Base-by-base conservation (phyloP, 331 rosid genomes). In the Prunus yedoensis region DNA sequence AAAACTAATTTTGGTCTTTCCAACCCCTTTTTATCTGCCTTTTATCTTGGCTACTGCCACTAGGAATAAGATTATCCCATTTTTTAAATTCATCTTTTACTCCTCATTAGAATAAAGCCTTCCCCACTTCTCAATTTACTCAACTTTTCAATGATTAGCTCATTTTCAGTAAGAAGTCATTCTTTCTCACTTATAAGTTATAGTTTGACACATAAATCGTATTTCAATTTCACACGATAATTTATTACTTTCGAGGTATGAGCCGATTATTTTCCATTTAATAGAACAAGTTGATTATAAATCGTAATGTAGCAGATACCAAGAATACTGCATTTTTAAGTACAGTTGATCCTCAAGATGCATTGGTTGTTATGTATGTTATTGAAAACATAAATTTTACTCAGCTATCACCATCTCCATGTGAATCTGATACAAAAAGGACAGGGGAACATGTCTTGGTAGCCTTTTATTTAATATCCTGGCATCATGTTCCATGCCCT, bases 401-500 rank as follows among this genome's bases (percentile, higher is more conserved):
- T 23, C 67, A 50, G 15, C 65, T 16, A 9, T 52, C 54, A 20
- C 73, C 79, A 52, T 50, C 71, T 78, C 76, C 88, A 85, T 81
- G 86, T 85, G 88, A 81, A 54, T 18, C 70, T 43, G 76, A 81
- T 45, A 41, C 47, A 57, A 57, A 23, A 38, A 57, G 17, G 54
- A 76, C 28, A 27, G 58, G 70, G 41, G 35, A 51, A n/a, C 63
- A 41, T 21, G 71, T 56, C 25, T 59, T 72, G 23, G 25, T 41
- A 65, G 71, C 74, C 25, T 68, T 35, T 54, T 47, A 38, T 74
- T 69, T 30, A 74, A 60, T 54, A 46, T 17, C 12, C 43, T 54
- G 77, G 80, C 82, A 61, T 73, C 82, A 35, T 68, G 82, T 23
- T 74, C 69, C 77, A 63, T 70, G 76, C 66, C 83, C 63, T 79